Evolutionary conservation across 2,329 filamentous ascomycete species (phyloP).

Genomic region (Sarocladium oryzae): DNA sequence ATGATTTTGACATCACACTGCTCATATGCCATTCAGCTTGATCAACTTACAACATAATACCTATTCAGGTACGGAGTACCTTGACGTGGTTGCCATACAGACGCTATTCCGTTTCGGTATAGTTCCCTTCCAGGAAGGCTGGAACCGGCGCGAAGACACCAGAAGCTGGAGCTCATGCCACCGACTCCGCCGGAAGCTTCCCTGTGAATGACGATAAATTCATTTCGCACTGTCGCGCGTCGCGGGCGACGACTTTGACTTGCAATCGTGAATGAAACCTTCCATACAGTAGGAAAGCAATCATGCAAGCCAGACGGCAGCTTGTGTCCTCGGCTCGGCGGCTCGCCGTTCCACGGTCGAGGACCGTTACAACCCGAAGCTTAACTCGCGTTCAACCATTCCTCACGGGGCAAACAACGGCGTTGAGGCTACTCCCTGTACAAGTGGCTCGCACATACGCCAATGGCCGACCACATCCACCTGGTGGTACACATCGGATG

Average conservation of each 20-base stretch:
- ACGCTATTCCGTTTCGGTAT: background rate
- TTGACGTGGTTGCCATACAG: too few species aligned
- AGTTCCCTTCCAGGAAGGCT: background rate
- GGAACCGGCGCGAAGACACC: slow-evolving; percentile 9
- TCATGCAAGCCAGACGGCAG: slow-evolving; percentile 37
- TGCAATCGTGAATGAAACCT: background rate
- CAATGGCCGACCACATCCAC: slow-evolving; percentile 74
- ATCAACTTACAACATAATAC: too few species aligned
- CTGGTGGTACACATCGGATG: slow-evolving; percentile 92
- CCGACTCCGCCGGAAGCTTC: slow-evolving; percentile 8
- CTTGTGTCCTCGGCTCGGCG: slow-evolving; percentile 31
- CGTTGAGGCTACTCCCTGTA: slow-evolving; percentile 29
- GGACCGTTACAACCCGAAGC: slow-evolving; percentile 16
- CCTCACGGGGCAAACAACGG: slow-evolving; percentile 10
- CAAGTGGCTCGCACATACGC: slow-evolving; percentile 48
- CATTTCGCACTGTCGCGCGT: background rate
- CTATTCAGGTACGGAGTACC: too few species aligned
- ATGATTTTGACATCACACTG: too few species aligned
- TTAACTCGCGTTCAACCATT: background rate
- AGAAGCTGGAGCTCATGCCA: slow-evolving; percentile 14
- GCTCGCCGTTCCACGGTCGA: slow-evolving; percentile 23
- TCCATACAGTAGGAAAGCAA: slow-evolving; percentile 9
- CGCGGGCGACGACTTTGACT: background rate
- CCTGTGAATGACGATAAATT: slow-evolving; percentile 1
- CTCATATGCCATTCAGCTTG: too few species aligned